Percentiles rank a stretch among this genome's conserved stretches.
Conservation (phyloP, 192 early-diverging fungal species). For the Haplosporangium gracile region DNA sequence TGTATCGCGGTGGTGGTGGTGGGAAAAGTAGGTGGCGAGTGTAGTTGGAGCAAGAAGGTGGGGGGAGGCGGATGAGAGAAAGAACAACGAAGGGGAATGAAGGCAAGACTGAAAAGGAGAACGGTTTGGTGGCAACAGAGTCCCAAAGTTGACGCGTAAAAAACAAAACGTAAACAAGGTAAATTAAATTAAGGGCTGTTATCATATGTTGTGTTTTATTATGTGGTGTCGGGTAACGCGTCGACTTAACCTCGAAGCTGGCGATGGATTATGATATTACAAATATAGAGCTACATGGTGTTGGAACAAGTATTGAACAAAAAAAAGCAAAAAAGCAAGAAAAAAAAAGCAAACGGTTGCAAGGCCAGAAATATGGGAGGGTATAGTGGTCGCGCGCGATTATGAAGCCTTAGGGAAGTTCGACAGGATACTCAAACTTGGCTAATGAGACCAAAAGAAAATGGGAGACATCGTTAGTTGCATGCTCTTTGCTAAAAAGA, state of each 20-base stretch:
- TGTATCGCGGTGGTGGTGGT: too few species aligned
- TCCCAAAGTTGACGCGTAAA: constrained; percentile 14
- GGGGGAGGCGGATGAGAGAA: neutral
- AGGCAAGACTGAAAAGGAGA: neutral
- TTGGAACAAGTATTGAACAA: constrained; percentile 24
- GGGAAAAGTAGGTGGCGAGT: neutral
- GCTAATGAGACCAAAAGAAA: constrained; percentile 16
- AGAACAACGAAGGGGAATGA: constrained; percentile 5
- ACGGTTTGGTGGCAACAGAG: constrained; percentile 33
- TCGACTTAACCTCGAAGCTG: neutral
- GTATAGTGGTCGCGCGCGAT: constrained; percentile 1
- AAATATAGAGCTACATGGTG: constrained; percentile 18
- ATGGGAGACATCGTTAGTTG: constrained; percentile 5
- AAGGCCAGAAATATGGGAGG: constrained; percentile 1
- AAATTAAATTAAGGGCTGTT: constrained; percentile 19
- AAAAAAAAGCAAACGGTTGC: constrained; percentile 5
- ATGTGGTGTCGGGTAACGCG: neutral
- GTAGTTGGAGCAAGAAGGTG: neutral
- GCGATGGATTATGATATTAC: constrained; percentile 9
- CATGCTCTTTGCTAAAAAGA: neutral
- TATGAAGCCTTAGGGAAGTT: constrained; percentile 26
- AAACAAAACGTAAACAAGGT: constrained; percentile 23
- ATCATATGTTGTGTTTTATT: constrained; percentile 1
- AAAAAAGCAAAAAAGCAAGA: neutral
- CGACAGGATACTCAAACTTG: constrained; percentile 48